These are phyloP conservation scores for Ustulina deusta DNA, from an alignment of 2,329 filamentous ascomycete genomes.

Conservation along the genomic window DNA sequence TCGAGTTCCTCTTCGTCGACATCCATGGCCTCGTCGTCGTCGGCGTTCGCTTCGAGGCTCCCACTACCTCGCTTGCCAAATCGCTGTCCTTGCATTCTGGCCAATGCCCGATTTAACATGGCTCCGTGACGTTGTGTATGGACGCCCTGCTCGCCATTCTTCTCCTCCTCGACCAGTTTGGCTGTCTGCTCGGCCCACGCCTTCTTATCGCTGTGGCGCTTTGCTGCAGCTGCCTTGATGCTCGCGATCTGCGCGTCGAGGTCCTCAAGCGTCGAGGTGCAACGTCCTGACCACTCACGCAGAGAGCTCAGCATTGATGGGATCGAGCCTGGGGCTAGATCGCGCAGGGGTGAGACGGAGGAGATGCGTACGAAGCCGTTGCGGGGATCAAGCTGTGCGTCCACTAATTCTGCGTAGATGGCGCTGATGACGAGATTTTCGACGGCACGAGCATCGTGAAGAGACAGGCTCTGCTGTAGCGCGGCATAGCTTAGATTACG, in stretches of 20 bases:
- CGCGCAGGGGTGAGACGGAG: slow-evolving; percentile 85
- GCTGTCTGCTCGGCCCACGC: slow-evolving; percentile 63
- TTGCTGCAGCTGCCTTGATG: slow-evolving; percentile 70
- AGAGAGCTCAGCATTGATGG: slow-evolving; percentile 76
- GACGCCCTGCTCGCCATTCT: slow-evolving; percentile 42
- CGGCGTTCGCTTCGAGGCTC: slow-evolving; percentile 50
- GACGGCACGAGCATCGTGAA: slow-evolving; percentile 75
- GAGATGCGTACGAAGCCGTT: slow-evolving; percentile 80
- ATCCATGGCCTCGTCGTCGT: slow-evolving; percentile 66
- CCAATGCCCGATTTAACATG: slow-evolving; percentile 45
- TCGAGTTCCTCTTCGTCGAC: slow-evolving; percentile 65
- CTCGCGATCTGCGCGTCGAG: slow-evolving; percentile 80
- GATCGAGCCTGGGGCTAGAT: slow-evolving; percentile 80
- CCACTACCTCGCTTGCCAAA: slow-evolving; percentile 53
- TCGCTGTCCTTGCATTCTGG: slow-evolving; percentile 42
- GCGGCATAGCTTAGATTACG: slow-evolving; percentile 77
- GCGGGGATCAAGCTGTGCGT: slow-evolving; percentile 84
- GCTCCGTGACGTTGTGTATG: slow-evolving; percentile 45
- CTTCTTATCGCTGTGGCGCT: slow-evolving; percentile 63
- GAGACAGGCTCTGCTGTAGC: slow-evolving; percentile 74
- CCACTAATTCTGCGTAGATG: slow-evolving; percentile 86
- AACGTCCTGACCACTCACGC: slow-evolving; percentile 81
- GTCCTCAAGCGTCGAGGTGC: slow-evolving; percentile 76
- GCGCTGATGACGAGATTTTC: slow-evolving; percentile 89
- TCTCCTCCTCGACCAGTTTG: slow-evolving; percentile 61